These are phyloP conservation scores for Stentor coeruleus DNA, from an alignment of 73 alveolate species.

Conservation along the genomic window DNA sequence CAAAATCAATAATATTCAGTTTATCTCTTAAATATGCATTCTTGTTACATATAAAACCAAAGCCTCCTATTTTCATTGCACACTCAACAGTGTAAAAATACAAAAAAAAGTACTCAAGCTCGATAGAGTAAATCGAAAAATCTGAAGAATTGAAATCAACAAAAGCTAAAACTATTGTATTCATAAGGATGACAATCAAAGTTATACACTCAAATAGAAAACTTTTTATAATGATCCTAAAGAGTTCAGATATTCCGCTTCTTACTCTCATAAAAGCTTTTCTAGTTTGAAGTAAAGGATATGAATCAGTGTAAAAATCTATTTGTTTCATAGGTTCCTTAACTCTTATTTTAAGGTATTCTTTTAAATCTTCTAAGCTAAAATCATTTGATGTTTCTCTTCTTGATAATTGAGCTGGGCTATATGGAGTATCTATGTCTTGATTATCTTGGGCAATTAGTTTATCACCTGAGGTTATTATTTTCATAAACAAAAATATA, in stretches of 20 bases:
- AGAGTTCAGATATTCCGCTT: neutral
- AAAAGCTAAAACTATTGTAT: constrained; percentile 7
- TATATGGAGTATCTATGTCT: too few relatives aligned
- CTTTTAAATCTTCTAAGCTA: neutral
- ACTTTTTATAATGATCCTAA: neutral
- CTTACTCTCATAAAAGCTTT: neutral
- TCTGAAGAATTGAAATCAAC: neutral
- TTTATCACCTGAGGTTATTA: too few relatives aligned
- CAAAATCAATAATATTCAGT: constrained; percentile 85
- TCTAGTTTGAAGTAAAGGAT: neutral
- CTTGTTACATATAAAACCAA: constrained; percentile 66
- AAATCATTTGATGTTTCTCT: too few relatives aligned
- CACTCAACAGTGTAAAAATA: constrained; percentile 64
- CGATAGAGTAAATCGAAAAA: neutral
- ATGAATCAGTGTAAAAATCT: neutral
- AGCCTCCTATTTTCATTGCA: constrained; percentile 54
- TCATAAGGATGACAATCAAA: neutral
- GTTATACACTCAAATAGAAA: constrained; percentile 1
- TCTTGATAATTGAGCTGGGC: too few relatives aligned
- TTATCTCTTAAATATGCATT: constrained; percentile 84
- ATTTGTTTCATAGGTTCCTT: neutral
- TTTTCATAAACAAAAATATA: too few relatives aligned
- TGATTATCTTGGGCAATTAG: too few relatives aligned
- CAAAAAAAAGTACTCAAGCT: constrained; percentile 50
- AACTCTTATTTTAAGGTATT: neutral